Conservation (phyloP, 2,329 filamentous ascomycete species). For the Parafenestella ontariensis region DNA sequence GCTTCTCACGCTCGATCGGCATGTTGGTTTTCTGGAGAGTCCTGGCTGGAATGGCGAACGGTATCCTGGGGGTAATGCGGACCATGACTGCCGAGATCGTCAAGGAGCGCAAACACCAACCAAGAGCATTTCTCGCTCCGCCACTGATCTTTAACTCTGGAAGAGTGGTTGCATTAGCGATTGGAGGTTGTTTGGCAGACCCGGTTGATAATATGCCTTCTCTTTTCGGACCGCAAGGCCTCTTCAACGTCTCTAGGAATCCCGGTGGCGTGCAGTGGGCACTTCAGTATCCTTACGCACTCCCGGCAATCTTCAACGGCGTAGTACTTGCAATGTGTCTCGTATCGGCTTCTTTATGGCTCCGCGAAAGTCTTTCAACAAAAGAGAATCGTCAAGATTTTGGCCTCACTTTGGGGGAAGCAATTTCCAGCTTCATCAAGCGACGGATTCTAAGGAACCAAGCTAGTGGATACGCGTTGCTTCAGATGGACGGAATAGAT, state of each 20-base stretch:
- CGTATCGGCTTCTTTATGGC: constrained; percentile 64
- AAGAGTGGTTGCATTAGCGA: constrained; percentile 49
- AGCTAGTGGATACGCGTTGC: constrained; percentile 13
- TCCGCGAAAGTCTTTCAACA: constrained; percentile 63
- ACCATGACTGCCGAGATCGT: constrained; percentile 77
- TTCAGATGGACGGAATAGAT: constrained; percentile 21
- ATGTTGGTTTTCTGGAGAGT: constrained; percentile 70
- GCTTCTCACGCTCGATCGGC: constrained; percentile 68
- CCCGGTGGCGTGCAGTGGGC: constrained; percentile 70
- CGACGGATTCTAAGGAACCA: constrained; percentile 24
- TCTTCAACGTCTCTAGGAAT: constrained; percentile 59
- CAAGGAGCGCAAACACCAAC: constrained; percentile 66
- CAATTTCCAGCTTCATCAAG: constrained; percentile 38
- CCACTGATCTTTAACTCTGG: constrained; percentile 71
- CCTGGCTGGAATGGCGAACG: constrained; percentile 71
- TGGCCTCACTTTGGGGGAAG: constrained; percentile 44
- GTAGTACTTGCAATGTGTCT: constrained; percentile 64
- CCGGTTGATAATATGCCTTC: constrained; percentile 65
- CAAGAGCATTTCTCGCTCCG: constrained; percentile 63
- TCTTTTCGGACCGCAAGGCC: constrained; percentile 71
- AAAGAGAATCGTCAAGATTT: constrained; percentile 44
- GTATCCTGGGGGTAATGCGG: constrained; percentile 75
- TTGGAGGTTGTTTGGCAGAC: constrained; percentile 71
- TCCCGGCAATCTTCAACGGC: constrained; percentile 71
- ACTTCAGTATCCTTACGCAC: constrained; percentile 69